phyloP scores from a whole-genome alignment of 352 stramenopile genomes.

The Pythium diclinum region DNA sequence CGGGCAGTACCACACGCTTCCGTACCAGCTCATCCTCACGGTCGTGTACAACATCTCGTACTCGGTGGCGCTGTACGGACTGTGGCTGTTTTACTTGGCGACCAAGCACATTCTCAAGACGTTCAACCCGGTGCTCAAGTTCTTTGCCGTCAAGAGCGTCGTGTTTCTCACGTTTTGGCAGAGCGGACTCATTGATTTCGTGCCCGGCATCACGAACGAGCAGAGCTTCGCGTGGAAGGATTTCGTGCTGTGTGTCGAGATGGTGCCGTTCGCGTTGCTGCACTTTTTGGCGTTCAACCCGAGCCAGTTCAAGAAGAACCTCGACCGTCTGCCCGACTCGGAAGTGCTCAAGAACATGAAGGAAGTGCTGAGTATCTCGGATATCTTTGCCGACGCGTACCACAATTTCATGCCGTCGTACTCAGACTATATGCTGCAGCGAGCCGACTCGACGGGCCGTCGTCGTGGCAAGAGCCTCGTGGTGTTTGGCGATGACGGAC shows the following conservation, averaged over 20 bases:
- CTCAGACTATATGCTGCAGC: conserved; percentile 82
- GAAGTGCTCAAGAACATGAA: conserved; percentile 89
- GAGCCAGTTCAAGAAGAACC: conserved; percentile 79
- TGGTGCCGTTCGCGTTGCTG: conserved; percentile 81
- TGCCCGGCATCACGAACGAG: conserved; percentile 82
- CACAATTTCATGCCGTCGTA: conserved; percentile 89
- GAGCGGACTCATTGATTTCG: conserved; percentile 77
- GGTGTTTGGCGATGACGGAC: conserved; percentile 42
- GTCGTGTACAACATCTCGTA: conserved; percentile 93
- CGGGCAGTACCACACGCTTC: conserved; percentile 69
- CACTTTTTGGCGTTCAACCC: conserved; percentile 80
- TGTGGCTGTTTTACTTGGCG: conserved; percentile 90
- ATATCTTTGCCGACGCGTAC: conserved; percentile 79
- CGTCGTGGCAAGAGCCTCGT: conserved; percentile 37
- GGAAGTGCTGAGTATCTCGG: conserved; percentile 77
- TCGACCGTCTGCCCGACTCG: conserved; percentile 66
- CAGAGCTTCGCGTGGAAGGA: conserved; percentile 90
- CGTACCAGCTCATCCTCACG: conserved; percentile 78
- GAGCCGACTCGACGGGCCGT: conserved; percentile 47
- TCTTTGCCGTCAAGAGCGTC: conserved; percentile 90
- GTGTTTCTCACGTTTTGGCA: conserved; percentile 94
- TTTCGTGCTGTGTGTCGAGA: conserved; percentile 88
- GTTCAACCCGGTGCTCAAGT: conserved; percentile 90
- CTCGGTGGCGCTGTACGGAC: conserved; percentile 84
- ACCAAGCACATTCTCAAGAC: conserved; percentile 82